phyloP scores from a whole-genome alignment of 2,329 filamentous ascomycete genomes.

The Penicillium sp. region DNA sequence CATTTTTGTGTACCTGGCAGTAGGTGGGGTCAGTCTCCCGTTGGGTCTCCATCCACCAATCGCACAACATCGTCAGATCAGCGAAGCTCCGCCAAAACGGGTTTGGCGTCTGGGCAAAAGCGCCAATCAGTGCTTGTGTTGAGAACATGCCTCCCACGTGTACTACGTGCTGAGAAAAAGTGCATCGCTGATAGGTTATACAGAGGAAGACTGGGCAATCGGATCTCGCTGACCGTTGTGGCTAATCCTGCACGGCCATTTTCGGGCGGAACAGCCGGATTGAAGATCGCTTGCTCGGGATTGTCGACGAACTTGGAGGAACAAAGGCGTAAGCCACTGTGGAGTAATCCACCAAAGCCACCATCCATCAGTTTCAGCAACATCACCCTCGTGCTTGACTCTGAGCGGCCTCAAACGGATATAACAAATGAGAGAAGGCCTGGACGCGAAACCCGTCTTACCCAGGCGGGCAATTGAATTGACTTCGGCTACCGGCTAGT shows the following conservation, averaged over 20 bases:
- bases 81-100: background rate
- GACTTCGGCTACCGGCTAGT: background rate
- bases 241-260: background rate
- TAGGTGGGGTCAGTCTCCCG: background rate
- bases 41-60: background rate
- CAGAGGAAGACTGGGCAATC: background rate
- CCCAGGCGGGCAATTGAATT: background rate
- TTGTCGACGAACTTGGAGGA: background rate
- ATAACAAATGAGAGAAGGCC: background rate
- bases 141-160: slow-evolving; percentile 10
- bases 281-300: background rate
- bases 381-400: background rate
- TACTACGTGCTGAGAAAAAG: background rate
- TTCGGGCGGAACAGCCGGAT: background rate
- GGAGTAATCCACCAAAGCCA: background rate
- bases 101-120: background rate
- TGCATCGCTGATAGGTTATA: background rate
- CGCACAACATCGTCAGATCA: background rate
- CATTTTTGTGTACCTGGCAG: slow-evolving; percentile 4
- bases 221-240: background rate
- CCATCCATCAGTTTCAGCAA: background rate
- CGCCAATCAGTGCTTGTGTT: slow-evolving; percentile 10
- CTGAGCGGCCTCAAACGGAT: background rate
- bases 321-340: background rate
- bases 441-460: background rate